Base-by-base conservation (phyloP, 139 green algal genomes). In the Gonium pectorale region DNA sequence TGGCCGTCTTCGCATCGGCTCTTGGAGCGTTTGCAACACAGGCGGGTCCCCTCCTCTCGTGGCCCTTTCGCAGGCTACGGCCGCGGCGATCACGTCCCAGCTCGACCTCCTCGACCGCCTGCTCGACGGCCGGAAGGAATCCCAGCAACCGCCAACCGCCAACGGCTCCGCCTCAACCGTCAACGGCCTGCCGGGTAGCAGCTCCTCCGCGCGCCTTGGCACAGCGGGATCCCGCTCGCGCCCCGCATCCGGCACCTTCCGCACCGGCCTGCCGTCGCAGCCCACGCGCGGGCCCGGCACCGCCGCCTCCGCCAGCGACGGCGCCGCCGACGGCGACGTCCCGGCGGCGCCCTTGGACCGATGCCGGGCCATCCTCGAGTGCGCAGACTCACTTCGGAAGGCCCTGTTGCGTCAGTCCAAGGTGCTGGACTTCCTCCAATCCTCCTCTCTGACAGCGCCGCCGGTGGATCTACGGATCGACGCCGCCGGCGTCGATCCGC, bases 381-480 rank as follows among this genome's bases (percentile, higher is more conserved):
- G 83, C 29, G 24, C 81, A 24, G 84, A 84, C 31, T 37, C 41
- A 1, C 75, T 89, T 26, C 44, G 84, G 22, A 51, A 70, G 37
- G 75, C 64, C 21, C 35, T 89, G 67, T 75, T 89, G 46, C 52
- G 52, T 26, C 87, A 90, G 64, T 79, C 83, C n/a, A 78, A 86
- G 70, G 69, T 85, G 0, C 81, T 90, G 7, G 77, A 88, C n/a
- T 91, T 91, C 38, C 63, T 91, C 0, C n/a, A 69, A 8, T 81
- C 56, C 41, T 68, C 63, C 46, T n/a, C 62, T 22, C 52, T 89
- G 43, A 52, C 35, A 33, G 43, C 78, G 13, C 78, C 63, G 31
- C 33, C 63, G 22, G 63, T 84, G 2, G 78, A 84, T 5, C 78
- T 74, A 22, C 62, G 63, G 22, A 43, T 84, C 8, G 78, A 84